Conservation (phyloP, 768 basidiomycete species). For the Mycena alexandri region DNA sequence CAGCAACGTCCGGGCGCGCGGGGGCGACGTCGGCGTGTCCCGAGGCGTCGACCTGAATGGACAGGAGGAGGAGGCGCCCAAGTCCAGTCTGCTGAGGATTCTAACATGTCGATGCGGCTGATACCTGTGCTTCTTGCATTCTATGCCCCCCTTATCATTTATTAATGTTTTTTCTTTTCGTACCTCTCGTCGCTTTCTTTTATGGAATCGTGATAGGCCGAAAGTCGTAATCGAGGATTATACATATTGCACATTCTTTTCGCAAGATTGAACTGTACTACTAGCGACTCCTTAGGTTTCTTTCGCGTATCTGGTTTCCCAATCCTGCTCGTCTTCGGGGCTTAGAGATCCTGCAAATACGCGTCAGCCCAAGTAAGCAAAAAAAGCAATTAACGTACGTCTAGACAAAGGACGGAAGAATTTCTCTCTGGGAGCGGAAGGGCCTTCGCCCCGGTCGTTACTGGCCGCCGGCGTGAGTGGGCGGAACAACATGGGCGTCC, state of each 20-base stretch:
- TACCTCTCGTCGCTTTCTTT: constrained; percentile 12
- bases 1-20: constrained; percentile 78
- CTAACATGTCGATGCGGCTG: constrained; percentile 85
- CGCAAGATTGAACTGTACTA: constrained; percentile 3
- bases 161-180: constrained; percentile 44
- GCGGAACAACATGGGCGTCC: neutral
- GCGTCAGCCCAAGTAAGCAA: neutral
- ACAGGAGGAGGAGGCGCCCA: constrained; percentile 67
- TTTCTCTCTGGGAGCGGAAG: neutral
- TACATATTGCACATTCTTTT: neutral
- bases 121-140: constrained; percentile 41
- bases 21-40: constrained; percentile 75
- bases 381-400: constrained; percentile 14
- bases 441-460: neutral
- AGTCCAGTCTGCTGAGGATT: constrained; percentile 72
- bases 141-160: constrained; percentile 37
- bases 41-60: constrained; percentile 71
- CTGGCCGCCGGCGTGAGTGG: neutral
- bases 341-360: constrained; percentile 2
- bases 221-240: constrained; percentile 33
- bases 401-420: neutral
- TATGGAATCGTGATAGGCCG: constrained; percentile 22
- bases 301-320: constrained; percentile 26
- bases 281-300: neutral
- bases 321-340: constrained; percentile 21